Base-by-base conservation (phyloP, 352 stramenopile species). In the Halophytophthora batemanensis region DNA sequence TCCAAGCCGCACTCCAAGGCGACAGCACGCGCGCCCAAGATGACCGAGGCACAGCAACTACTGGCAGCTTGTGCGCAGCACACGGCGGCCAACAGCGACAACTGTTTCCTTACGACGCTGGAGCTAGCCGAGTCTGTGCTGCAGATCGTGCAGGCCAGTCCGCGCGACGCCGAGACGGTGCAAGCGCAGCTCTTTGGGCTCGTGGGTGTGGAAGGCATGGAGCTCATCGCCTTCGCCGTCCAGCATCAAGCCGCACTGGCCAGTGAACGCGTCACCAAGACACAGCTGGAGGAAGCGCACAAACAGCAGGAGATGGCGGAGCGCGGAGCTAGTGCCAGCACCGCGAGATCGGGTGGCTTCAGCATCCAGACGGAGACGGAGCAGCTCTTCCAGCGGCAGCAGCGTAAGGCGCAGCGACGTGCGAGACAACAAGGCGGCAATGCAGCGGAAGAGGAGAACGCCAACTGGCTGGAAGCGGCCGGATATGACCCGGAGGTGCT, bases 141-240 rank as follows among this genome's bases (percentile, higher is more conserved):
- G 17, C 78, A 93, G 57, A 88, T 66, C 1, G 60, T 84, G 15
- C 70, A 81, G 34, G 72, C 82, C 18, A 70, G 71, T 55, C 54
- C 44, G 29, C 58, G 60, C 25, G 71, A 89, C 51, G 64, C 71
- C 1, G 80, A 93, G 44, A 64, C 65, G 7, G 66, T 87, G 17
- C 80, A 91, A 46, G 65, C 71, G 59, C 80, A 89, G 45, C 69
- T 94, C 41, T 94, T 94, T 48, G 74, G 81, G 2, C 81, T 94
- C 37, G 75, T 94, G 1, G 83, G 83, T n/a, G 80, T 89, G 15
- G 81, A 94, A 42, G 81, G 83, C 56, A 88, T 94, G 77, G 81
- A 91, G 29, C 54, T 94, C 12, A 94, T 94, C 49, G 70, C 82
- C 11, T 90, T 92, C 43, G 71, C 77, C 31, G 61, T 89, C 33